Evolutionary conservation across 2,329 filamentous ascomycete genomes (phyloP).

Genomic region (Diaporthe humulicola): DNA sequence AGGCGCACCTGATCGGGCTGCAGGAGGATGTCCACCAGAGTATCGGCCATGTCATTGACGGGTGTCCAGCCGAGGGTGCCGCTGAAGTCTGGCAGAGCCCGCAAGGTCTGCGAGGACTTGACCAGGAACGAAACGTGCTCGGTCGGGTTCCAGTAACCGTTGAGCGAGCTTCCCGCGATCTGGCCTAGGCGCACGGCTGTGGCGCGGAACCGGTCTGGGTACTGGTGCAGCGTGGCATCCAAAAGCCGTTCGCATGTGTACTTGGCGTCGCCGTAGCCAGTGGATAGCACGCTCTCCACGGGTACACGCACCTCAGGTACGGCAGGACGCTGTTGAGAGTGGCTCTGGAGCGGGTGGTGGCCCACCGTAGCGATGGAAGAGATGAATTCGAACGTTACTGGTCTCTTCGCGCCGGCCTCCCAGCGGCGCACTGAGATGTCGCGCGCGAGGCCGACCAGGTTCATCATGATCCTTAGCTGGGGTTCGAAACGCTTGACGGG

Average conservation of each 20-base stretch:
- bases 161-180: slow-evolving; percentile 63
- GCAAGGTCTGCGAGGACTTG: slow-evolving; percentile 62
- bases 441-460: slow-evolving; percentile 59
- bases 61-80: slow-evolving; percentile 60
- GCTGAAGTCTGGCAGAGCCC: slow-evolving; percentile 54
- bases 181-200: slow-evolving; percentile 63
- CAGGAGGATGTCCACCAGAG: slow-evolving; percentile 46
- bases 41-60: slow-evolving; percentile 53
- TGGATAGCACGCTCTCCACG: slow-evolving; percentile 56
- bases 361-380: slow-evolving; percentile 58
- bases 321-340: slow-evolving; percentile 39
- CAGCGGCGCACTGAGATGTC: background rate
- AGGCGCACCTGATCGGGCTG: background rate
- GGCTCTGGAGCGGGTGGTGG: slow-evolving; percentile 8
- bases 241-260: slow-evolving; percentile 64
- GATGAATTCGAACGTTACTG: slow-evolving; percentile 55
- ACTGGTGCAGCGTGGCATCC: slow-evolving; percentile 58
- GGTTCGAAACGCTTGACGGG: slow-evolving; percentile 54
- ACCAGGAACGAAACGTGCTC: slow-evolving; percentile 65
- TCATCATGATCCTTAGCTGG: slow-evolving; percentile 58
- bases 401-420: slow-evolving; percentile 36
- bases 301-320: slow-evolving; percentile 59
- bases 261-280: slow-evolving; percentile 67
- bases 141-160: slow-evolving; percentile 66
- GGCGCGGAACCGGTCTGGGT: slow-evolving; percentile 56